Conservation (phyloP, 495 filamentous ascomycete species). For the Penicillium flavigenum region DNA sequence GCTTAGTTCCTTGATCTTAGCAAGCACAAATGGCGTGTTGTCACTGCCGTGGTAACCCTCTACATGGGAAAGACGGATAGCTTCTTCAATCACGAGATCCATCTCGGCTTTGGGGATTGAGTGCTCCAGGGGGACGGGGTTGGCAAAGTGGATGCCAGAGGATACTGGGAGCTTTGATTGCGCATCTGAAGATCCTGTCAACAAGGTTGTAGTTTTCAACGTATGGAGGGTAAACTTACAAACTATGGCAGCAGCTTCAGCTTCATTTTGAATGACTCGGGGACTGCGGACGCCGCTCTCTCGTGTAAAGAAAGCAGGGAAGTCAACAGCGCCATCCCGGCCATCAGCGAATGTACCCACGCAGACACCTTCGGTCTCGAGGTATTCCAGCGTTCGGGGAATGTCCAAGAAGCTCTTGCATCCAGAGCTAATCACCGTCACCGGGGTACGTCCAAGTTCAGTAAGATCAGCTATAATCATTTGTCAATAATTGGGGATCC, state of each 20-base stretch:
- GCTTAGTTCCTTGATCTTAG: conserved; percentile 77
- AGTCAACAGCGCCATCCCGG: conserved; percentile 63
- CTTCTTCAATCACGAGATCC: conserved; percentile 67
- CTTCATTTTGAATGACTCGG: conserved; percentile 65
- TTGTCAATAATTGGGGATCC: neutral
- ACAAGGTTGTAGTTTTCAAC: neutral
- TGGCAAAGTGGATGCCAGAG: conserved; percentile 81
- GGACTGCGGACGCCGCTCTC: conserved; percentile 84
- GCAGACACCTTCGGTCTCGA: conserved; percentile 88
- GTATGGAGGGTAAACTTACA: conserved; percentile 47
- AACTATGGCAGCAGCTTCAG: conserved; percentile 82
- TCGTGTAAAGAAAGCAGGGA: conserved; percentile 86
- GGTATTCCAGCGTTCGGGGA: conserved; percentile 83
- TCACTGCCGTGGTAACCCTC: conserved; percentile 69
- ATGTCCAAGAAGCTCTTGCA: conserved; percentile 97
- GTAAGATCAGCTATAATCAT: conserved; percentile 71
- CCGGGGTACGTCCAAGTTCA: conserved; percentile 86
- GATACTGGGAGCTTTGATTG: conserved; percentile 62
- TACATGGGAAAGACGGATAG: conserved; percentile 67
- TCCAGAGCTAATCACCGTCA: conserved; percentile 85
- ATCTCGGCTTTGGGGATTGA: conserved; percentile 73
- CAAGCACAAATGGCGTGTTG: conserved; percentile 87
- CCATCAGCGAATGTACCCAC: conserved; percentile 89
- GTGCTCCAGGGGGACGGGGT: conserved; percentile 72
- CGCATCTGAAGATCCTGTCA: conserved; percentile 50